phyloP scores from a whole-genome alignment of 495 filamentous ascomycete genomes.

The Letharia columbiana region DNA sequence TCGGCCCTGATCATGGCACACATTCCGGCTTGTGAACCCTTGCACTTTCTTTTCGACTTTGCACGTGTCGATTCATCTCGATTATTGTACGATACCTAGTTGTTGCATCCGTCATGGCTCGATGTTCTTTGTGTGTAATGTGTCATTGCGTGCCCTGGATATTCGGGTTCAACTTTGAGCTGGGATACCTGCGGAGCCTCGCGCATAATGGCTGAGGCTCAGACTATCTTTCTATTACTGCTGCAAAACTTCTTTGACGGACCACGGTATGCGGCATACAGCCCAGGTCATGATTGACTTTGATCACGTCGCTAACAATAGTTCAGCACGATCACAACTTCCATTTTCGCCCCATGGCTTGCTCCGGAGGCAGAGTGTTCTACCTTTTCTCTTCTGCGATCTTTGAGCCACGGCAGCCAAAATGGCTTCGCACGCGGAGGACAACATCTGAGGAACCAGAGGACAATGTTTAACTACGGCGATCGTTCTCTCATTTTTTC shows the following conservation, averaged over 20 bases:
- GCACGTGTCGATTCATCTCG: neutral
- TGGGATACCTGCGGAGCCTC: conserved; percentile 2
- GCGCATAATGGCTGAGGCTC: conserved; percentile 2
- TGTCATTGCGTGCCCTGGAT: conserved; percentile 13
- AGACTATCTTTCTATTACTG: neutral
- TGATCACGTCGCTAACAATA: conserved; percentile 4
- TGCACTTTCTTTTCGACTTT: neutral
- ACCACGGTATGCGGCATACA: neutral
- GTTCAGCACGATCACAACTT: neutral
- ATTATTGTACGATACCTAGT: neutral
- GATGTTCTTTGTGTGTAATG: conserved; percentile 1
- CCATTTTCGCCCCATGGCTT: neutral
- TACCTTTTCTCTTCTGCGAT: conserved; percentile 8
- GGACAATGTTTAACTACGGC: neutral
- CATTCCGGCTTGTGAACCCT: neutral
- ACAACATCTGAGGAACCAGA: neutral
- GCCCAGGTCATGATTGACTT: neutral
- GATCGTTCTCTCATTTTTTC: conserved; percentile 3
- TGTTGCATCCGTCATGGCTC: neutral
- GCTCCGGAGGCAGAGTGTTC: neutral
- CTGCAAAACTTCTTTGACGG: neutral
- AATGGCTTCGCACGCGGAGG: neutral
- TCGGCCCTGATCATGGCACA: neutral
- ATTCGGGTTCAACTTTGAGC: conserved; percentile 6
- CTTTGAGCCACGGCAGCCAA: neutral